Evolutionary conservation across 176 grass and related monocot species (phyloP).

Genomic region (Tillandsia fasciculata): DNA sequence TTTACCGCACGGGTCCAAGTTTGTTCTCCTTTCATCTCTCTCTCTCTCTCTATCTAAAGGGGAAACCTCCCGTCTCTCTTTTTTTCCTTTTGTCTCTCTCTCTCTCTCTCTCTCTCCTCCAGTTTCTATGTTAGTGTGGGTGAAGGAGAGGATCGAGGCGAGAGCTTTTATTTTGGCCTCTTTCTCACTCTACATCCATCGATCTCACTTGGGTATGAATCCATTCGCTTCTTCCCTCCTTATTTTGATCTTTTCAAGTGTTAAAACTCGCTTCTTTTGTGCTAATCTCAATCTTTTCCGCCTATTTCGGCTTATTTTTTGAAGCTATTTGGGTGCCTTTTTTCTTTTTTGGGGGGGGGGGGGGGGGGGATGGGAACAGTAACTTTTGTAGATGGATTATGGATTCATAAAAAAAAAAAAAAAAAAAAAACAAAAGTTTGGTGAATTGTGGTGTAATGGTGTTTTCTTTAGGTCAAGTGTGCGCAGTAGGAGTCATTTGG

Average conservation of each 20-base stretch:
- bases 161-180: neutral
- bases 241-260: neutral
- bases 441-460: too few relatives aligned
- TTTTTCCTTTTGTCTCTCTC: neutral
- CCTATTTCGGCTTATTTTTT: neutral
- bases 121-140: neutral
- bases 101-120: neutral
- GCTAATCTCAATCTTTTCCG: neutral
- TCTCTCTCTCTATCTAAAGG: too few relatives aligned
- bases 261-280: neutral
- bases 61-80: neutral
- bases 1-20: too few relatives aligned
- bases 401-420: too few relatives aligned
- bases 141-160: neutral
- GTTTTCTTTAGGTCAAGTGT: too few relatives aligned
- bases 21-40: too few relatives aligned
- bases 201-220: conserved; percentile 2
- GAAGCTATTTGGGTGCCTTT: neutral
- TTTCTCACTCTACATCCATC: neutral
- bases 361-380: too few relatives aligned
- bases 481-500: too few relatives aligned
- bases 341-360: too few relatives aligned
- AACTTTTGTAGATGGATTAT: too few relatives aligned
- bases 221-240: neutral
- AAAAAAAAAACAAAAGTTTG: too few relatives aligned